Conservation (phyloP, 2,329 filamentous ascomycete species). For the Anisogramma anomala region DNA sequence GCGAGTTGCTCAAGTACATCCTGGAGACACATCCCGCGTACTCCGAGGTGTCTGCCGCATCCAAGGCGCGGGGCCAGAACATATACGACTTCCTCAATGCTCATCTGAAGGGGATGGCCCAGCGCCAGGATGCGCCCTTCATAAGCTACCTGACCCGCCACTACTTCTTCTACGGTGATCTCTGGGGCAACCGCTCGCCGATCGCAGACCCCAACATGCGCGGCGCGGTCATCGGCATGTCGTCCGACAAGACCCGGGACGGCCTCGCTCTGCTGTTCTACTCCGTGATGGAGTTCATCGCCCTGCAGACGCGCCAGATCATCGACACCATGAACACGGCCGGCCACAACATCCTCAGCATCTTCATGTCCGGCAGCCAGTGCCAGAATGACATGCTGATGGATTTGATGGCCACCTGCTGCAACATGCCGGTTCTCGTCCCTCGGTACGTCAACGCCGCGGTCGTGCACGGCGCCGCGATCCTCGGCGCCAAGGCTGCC, state of each 20-base stretch:
- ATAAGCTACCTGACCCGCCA: constrained; percentile 82
- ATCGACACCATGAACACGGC: constrained; percentile 85
- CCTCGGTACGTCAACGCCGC: constrained; percentile 90
- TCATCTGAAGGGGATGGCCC: constrained; percentile 66
- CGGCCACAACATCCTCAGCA: constrained; percentile 77
- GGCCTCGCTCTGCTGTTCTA: constrained; percentile 89
- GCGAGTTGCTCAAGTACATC: constrained; percentile 86
- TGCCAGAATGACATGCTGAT: constrained; percentile 94
- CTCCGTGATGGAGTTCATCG: constrained; percentile 94
- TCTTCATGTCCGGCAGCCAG: constrained; percentile 98
- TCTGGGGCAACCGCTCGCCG: constrained; percentile 93
- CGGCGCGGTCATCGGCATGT: constrained; percentile 76
- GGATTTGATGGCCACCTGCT: constrained; percentile 79
- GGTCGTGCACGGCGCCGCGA: constrained; percentile 94
- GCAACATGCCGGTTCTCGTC: constrained; percentile 85
- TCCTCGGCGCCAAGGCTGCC: constrained; percentile 96
- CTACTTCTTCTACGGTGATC: constrained; percentile 96
- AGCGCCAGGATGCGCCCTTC: constrained; percentile 57
- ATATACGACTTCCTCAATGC: constrained; percentile 93
- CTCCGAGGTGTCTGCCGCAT: constrained; percentile 64
- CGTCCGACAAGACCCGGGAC: constrained; percentile 75
- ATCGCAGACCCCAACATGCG: constrained; percentile 90
- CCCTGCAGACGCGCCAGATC: constrained; percentile 92
- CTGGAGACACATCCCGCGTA: constrained; percentile 91
- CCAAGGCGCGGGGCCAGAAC: constrained; percentile 72